Evolutionary conservation across 2,329 filamentous ascomycete species (phyloP).

Genomic region (Beauveria asiatica): DNA sequence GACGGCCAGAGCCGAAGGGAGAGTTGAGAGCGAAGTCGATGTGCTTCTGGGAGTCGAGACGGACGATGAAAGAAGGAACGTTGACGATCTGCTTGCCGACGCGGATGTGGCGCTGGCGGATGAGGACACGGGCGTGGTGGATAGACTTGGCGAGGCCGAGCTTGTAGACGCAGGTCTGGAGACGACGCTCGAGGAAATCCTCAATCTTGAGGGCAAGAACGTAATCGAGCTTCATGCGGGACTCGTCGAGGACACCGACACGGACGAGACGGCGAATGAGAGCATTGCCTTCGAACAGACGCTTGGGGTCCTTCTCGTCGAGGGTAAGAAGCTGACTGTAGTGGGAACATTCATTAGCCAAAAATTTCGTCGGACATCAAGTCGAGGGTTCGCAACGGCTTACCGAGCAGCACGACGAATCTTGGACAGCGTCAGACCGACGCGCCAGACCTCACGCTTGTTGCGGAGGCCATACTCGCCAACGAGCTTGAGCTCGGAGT

Average conservation of each 20-base stretch:
- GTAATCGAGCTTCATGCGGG: slow-evolving; percentile 99
- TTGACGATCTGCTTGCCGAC: slow-evolving; percentile 99
- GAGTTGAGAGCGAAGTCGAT: slow-evolving; percentile 98
- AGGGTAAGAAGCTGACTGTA: slow-evolving; percentile 96
- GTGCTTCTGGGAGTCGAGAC: slow-evolving; percentile 99
- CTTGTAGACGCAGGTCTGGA: slow-evolving; percentile 99
- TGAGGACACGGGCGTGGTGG: slow-evolving; percentile 99
- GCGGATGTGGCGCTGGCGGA: slow-evolving; percentile 99
- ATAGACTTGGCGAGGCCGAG: slow-evolving; percentile 99
- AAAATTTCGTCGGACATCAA: neutral
- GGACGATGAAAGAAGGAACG: slow-evolving; percentile 98
- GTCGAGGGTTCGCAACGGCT: slow-evolving; percentile 12
- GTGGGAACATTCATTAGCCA: neutral
- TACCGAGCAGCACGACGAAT: slow-evolving; percentile 99
- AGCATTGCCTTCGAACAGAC: slow-evolving; percentile 99
- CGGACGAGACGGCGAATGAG: slow-evolving; percentile 99
- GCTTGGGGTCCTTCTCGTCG: slow-evolving; percentile 99
- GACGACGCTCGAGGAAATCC: slow-evolving; percentile 99
- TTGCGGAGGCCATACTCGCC: slow-evolving; percentile 99
- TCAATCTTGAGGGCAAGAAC: slow-evolving; percentile 98
- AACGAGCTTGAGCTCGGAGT: slow-evolving; percentile 98
- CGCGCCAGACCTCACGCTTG: slow-evolving; percentile 99
- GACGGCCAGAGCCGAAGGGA: slow-evolving; percentile 93
- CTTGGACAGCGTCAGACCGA: slow-evolving; percentile 99
- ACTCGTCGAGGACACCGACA: slow-evolving; percentile 99